Evolutionary conservation across 441 rosid genomes (phyloP), one percentile per base, ranked within the genome.

Genomic region (Breynia disticha): DNA sequence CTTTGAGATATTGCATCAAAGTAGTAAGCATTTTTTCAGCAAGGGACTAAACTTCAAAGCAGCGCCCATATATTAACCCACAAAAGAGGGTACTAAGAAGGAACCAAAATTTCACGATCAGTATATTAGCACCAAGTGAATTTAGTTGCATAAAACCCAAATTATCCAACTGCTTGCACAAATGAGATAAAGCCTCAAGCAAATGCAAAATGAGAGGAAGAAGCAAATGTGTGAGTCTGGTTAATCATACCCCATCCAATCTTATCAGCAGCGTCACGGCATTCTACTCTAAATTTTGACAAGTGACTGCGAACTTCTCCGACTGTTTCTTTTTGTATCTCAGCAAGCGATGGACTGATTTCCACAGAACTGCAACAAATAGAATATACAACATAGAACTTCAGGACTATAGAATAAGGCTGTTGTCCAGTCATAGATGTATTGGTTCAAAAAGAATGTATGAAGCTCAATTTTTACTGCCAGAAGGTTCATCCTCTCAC

Each of bases 331-430:
- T 77, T 79, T 57, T 91, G 98, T 73, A 79, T 77, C 64, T 84
- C 74, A 52, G 91, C 97, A 59, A 91, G 74, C 44, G 95, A 80
- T 28, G 94, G 83, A 70, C 98, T 91, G 68, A 91, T 91, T 77
- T 88, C 98, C 69, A 93, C 84, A 48, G 95, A 93, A 53, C 98
- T 93, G 83, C 73, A 72, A 54, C 45, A 60, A 68, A 54, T 17
- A 46, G 65, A 57, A 44, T 28, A 57, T 39, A 39, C 21, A 53
- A 63, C n/a, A 57, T 39, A 39, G 21, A 53, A 63, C n/a, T 57
- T 59, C 41, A 42, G 56, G 35, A 20, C 55, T 14, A 14, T 2
- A 39, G 2, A 10, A 39, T 39, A 39, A 39, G 4, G 43, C 32
- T 2, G 5, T 13, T 14, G 4, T 39, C 15, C 2, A 13, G 14